Evolutionary conservation across 352 stramenopile species (phyloP), one percentile per base, ranked within the genome.

Genomic region (Achlya hypogyna): DNA sequence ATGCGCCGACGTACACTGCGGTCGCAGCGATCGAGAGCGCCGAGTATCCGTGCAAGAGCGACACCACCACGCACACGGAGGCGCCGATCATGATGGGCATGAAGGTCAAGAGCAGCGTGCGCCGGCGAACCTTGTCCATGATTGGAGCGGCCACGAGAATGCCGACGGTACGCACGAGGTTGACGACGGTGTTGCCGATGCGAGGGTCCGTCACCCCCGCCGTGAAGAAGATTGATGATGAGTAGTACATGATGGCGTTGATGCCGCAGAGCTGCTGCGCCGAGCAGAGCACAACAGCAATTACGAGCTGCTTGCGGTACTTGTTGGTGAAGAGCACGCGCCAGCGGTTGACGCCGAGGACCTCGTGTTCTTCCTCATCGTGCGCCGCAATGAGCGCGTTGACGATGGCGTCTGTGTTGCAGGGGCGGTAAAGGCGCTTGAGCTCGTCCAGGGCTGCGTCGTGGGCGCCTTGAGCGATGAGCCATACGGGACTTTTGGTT

Each of bases 251-350:
- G 22, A 81, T 70, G 25, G 75, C 72, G 69, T 87, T 86, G 53
- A 89, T 83, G 16, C 81, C 81, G 0, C 79, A 81, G 43, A 88
- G 71, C 47, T 88, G 78, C 40, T 86, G 78, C 14, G 73, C 72
- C 45, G 63, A 64, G 9, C 74, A 72, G 22, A 86, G 62, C 9
- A 71, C 66, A 25, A 87, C 69, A 1, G 78, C 78, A 32, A 71
- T 74, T 3, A 82, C 69, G 0, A 82, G 70, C 53, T 88, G 80
- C 28, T 68, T 72, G 22, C 74, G 70, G 59, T 80, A 74, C 22
- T 71, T 54, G 0, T 70, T 59, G 8, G 72, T 76, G 62, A 83
- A 73, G 10, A 87, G 59, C 40, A 43, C 8, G 10, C 38, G 23
- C 60, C 60, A 67, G 5, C 4, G 9, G 28, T 59, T n/a, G 20